phyloP scores from a whole-genome alignment of 2,329 filamentous ascomycete species.

The Fusarium chuoi region DNA sequence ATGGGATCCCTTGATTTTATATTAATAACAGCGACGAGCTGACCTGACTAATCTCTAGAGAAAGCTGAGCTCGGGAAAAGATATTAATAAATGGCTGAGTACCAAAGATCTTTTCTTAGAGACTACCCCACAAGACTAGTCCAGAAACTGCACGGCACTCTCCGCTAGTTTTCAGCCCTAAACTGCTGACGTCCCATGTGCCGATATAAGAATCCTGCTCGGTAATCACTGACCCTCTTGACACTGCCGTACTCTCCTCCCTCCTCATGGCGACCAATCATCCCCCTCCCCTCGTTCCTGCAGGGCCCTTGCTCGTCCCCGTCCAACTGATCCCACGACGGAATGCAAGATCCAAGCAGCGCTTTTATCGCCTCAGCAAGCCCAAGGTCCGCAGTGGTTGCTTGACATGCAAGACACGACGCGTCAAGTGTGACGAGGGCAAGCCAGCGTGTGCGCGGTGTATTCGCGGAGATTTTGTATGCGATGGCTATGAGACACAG shows the following conservation, averaged over 20 bases:
- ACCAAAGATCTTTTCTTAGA: background rate
- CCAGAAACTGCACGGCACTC: background rate
- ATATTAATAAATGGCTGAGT: background rate
- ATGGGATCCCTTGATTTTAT: background rate
- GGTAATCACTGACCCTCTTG: background rate
- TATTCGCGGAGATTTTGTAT: background rate
- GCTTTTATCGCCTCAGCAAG: background rate
- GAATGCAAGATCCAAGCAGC: background rate
- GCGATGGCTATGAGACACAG: background rate
- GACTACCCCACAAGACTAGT: background rate
- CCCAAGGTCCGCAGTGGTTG: background rate
- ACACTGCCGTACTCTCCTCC: background rate
- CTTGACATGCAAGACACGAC: background rate
- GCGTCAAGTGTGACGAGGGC: background rate
- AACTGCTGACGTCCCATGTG: background rate
- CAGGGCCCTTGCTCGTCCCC: background rate
- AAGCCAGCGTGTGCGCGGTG: background rate
- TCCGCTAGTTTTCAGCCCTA: background rate
- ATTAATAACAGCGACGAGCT: fast-evolving
- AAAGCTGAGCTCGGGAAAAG: background rate
- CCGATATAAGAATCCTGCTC: background rate
- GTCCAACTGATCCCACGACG: background rate
- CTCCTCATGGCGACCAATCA: background rate
- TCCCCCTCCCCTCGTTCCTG: background rate
- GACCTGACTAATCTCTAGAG: background rate